Evolutionary conservation across 371 early-diverging fungal genomes (phyloP).

Genomic region (Zychaea mexicana): DNA sequence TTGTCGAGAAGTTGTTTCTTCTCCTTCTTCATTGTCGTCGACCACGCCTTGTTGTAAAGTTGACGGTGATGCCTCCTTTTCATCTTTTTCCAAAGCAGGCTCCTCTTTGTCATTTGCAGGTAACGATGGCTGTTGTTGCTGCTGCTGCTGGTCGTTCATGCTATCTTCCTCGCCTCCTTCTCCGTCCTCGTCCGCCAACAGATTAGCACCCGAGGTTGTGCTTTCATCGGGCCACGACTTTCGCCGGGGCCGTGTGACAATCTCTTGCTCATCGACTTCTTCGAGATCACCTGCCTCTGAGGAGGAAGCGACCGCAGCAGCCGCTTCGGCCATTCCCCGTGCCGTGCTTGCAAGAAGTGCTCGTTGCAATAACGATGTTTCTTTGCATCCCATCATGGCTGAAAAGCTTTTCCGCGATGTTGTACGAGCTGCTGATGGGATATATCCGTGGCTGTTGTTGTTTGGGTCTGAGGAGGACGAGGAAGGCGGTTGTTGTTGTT

Average conservation of each 20-base stretch:
- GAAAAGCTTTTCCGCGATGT: conserved; percentile 20
- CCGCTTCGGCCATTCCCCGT: conserved; percentile 22
- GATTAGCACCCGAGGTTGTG: conserved; percentile 10
- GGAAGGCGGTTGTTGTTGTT: too few relatives aligned
- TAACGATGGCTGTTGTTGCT: too few relatives aligned
- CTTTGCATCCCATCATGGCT: conserved; percentile 13
- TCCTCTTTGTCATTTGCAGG: not conserved
- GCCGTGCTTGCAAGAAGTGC: conserved; percentile 26
- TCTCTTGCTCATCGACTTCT: not conserved
- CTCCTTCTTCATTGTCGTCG: not conserved
- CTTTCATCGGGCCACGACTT: conserved; percentile 26
- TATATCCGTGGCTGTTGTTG: not conserved
- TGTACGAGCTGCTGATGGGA: conserved; percentile 11
- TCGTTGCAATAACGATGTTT: conserved; percentile 36
- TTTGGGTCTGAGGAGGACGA: not conserved
- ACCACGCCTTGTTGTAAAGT: too few relatives aligned
- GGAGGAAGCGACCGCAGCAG: conserved; percentile 20
- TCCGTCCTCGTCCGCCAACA: not conserved
- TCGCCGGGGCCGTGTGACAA: conserved; percentile 9
- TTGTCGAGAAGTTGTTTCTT: not conserved
- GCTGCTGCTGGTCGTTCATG: too few relatives aligned
- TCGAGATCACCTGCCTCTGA: conserved; percentile 3
- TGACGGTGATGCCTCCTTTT: too few relatives aligned
- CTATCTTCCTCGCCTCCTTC: not conserved
- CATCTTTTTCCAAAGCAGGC: not conserved